phyloP scores from a whole-genome alignment of 192 early-diverging fungal species.

The Backusella mclennaniae region DNA sequence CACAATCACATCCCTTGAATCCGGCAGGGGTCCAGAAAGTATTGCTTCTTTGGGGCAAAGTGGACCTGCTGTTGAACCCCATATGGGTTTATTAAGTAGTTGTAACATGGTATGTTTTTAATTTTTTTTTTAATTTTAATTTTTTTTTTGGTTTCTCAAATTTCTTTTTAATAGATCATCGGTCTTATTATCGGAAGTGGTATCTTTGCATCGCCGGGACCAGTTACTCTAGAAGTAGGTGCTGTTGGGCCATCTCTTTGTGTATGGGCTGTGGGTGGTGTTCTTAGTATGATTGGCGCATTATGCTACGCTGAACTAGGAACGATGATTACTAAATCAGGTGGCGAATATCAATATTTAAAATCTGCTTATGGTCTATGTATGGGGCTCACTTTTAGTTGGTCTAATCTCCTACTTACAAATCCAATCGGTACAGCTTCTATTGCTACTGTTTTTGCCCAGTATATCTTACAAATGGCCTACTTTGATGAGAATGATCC shows the following conservation, averaged over 20 bases:
- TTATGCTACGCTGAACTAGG: constrained; percentile 90
- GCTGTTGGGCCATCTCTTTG: constrained; percentile 66
- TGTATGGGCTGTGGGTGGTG: constrained; percentile 68
- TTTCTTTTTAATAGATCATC: constrained; percentile 41
- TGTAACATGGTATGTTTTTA: constrained; percentile 26
- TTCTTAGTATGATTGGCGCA: constrained; percentile 76
- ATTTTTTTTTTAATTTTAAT: background rate
- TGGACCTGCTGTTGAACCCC: constrained; percentile 15
- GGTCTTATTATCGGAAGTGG: constrained; percentile 79
- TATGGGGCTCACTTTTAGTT: constrained; percentile 54
- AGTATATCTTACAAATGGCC: constrained; percentile 65
- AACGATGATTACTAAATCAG: constrained; percentile 77
- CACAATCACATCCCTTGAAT: constrained; percentile 13
- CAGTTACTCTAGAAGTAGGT: constrained; percentile 58
- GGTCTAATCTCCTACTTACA: constrained; percentile 52
- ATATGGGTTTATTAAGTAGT: constrained; percentile 35
- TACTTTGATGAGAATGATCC: constrained; percentile 21
- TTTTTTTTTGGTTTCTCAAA: background rate
- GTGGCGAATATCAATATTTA: constrained; percentile 86
- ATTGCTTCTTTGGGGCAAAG: background rate
- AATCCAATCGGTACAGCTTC: constrained; percentile 51
- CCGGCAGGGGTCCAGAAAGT: background rate
- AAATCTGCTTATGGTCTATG: constrained; percentile 57
- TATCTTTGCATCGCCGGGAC: constrained; percentile 78
- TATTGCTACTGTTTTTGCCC: constrained; percentile 60